These are phyloP conservation scores for Phytophthora syringae DNA, from an alignment of 352 stramenopile species.

Conservation along the genomic window DNA sequence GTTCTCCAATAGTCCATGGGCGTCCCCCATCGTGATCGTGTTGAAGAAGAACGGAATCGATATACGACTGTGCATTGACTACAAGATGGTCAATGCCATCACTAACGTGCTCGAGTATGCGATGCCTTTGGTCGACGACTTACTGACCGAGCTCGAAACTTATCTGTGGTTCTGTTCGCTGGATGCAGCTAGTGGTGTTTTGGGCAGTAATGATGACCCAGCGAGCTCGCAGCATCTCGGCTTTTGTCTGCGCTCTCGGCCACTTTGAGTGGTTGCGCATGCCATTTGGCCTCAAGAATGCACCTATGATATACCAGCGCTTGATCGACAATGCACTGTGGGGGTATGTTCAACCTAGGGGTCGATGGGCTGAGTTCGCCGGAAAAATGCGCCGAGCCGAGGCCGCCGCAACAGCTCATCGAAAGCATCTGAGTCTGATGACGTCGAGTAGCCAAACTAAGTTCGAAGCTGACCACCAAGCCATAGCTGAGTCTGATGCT, in stretches of 20 bases:
- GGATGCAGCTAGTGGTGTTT: background rate
- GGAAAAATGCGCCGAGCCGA: background rate
- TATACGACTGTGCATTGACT: constrained; percentile 1
- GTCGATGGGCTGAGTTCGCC: background rate
- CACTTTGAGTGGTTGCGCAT: background rate
- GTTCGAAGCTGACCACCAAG: background rate
- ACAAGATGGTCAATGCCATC: constrained; percentile 7
- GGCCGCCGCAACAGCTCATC: background rate
- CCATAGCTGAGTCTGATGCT: background rate
- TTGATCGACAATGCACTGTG: background rate
- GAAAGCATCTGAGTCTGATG: background rate
- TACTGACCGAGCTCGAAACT: background rate
- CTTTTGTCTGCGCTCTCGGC: background rate
- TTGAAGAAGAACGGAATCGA: constrained; percentile 3
- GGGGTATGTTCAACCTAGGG: background rate
- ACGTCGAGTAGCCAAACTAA: background rate
- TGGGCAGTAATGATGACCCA: constrained; percentile 10
- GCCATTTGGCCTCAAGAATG: background rate
- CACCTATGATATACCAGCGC: background rate
- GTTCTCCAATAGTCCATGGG: background rate
- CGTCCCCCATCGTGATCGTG: background rate
- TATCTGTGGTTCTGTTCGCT: constrained; percentile 1
- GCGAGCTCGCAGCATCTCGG: background rate
- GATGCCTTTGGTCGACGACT: background rate
- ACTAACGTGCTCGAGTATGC: background rate